Base-by-base conservation (phyloP, 2,329 filamentous ascomycete genomes). In the Penicillium sp. region DNA sequence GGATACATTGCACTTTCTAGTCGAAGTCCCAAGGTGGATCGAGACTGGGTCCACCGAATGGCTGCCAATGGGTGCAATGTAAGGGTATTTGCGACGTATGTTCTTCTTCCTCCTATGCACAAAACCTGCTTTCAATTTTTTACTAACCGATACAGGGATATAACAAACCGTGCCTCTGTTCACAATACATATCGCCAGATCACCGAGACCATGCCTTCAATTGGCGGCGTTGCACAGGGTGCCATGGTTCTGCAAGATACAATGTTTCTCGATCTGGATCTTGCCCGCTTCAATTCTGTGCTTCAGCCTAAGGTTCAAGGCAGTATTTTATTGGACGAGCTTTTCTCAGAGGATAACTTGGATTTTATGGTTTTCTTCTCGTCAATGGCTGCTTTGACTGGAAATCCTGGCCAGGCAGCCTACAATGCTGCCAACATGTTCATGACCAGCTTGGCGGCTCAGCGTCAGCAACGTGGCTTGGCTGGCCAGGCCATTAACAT, bases 341-440 rank as follows among this genome's bases (percentile, higher is more conserved):
- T 70, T 0, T 69, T 69, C 58, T 53, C 64, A 6, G 60, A 72
- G 60, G 42, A 68, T 62, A 55, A 67, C 43, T 68, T 82, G 8
- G 79, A 81, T 55, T 82, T 81, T 64, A 81, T 81, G 67, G 64
- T 82, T 16, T 66, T 78, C 28, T 67, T 81, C 6, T 79, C 78
- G 0, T 81, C 79, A 0, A 65, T 76, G 13, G 69, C 71, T 19
- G 73, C 75, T 1, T 69, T 77, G 10, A 67, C 79, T 33, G 73
- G 75, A 8, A 70, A 71, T 45, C 59, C 68, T 13, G 69, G 69
- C 22, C 69, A 79, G 51, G 71, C 73, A 1, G 73, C 71, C 3
- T 81, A 81, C 54, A 75, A 76, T 13, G 75, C 77, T 5, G 78
- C 72, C 1, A 77, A 76, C 45, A 70, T 73, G 19, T 81, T 76